A percentile compares a stretch with the other conserved stretches of the same genome.
Evolutionary conservation across 176 grass and related monocot species (phyloP).

Genomic region (Musa itinerans): DNA sequence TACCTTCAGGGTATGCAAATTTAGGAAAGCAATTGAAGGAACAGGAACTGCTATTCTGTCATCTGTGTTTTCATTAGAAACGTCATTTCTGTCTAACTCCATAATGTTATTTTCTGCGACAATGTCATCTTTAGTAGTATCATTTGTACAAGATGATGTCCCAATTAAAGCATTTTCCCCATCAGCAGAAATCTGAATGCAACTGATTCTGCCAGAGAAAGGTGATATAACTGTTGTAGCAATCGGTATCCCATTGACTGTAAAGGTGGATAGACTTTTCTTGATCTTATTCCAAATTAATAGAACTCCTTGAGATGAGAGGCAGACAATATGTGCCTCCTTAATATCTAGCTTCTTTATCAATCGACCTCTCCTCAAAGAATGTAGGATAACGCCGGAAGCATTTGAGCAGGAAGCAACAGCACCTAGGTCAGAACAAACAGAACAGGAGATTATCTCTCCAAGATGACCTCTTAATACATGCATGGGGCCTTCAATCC

Average conservation of each 20-base stretch:
- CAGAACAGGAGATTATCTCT: slow-evolving; percentile 67
- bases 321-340: slow-evolving; percentile 49
- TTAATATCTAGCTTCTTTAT: slow-evolving; percentile 55
- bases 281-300: slow-evolving; percentile 72
- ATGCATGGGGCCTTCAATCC: slow-evolving; percentile 93
- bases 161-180: slow-evolving; percentile 77
- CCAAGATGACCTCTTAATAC: slow-evolving; percentile 91
- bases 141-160: slow-evolving; percentile 36
- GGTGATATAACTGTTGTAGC: slow-evolving; percentile 51
- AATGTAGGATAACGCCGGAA: slow-evolving; percentile 84
- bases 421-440: slow-evolving; percentile 83
- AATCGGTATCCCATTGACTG: slow-evolving; percentile 81
- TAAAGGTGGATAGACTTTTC: slow-evolving; percentile 84
- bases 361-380: slow-evolving; percentile 72
- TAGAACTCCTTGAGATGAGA: slow-evolving; percentile 85
- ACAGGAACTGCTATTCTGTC: slow-evolving; percentile 41
- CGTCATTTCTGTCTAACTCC: slow-evolving; percentile 1
- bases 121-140: slow-evolving; percentile 33
- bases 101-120: slow-evolving; percentile 24
- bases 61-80: slow-evolving; percentile 22
- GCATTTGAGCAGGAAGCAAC: slow-evolving; percentile 64
- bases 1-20: slow-evolving; percentile 92
- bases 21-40: slow-evolving; percentile 86
- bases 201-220: slow-evolving; percentile 69
- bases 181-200: slow-evolving; percentile 83